These are phyloP conservation scores for Blattamonas nauphoetae DNA, from an alignment of 78 protist genomes.

Conservation along the genomic window DNA sequence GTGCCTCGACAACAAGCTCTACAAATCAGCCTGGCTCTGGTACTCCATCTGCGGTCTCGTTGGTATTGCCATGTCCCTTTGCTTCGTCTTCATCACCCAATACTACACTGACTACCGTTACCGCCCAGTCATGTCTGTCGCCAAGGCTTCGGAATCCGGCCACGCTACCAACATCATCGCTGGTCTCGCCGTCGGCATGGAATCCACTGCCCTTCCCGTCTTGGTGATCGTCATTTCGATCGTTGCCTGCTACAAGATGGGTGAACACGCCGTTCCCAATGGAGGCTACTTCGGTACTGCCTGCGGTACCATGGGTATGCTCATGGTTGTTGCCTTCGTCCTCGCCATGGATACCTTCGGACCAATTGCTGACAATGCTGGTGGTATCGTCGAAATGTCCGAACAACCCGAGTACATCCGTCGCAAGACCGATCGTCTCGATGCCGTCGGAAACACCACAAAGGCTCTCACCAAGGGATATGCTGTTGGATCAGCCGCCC, in stretches of 20 bases:
- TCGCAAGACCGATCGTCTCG: slow-evolving; percentile 37
- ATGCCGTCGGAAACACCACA: slow-evolving; percentile 69
- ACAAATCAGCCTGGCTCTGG: slow-evolving; percentile 20
- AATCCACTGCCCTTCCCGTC: slow-evolving; percentile 39
- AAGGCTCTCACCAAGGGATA: slow-evolving; percentile 66
- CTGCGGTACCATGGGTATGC: slow-evolving; percentile 69
- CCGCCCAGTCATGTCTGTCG: slow-evolving; percentile 16
- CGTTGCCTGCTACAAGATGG: slow-evolving; percentile 42
- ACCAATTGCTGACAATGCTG: slow-evolving; percentile 65
- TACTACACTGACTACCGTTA: slow-evolving; percentile 27
- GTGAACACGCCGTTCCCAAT: slow-evolving; percentile 28
- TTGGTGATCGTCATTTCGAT: slow-evolving; percentile 37
- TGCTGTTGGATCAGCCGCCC: slow-evolving; percentile 65
- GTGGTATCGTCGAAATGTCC: slow-evolving; percentile 72
- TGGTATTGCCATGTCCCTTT: slow-evolving; percentile 27
- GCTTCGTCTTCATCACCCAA: slow-evolving; percentile 32
- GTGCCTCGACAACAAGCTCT: background rate
- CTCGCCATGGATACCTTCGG: slow-evolving; percentile 58
- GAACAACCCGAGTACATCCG: slow-evolving; percentile 35
- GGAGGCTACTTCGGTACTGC: slow-evolving; percentile 52
- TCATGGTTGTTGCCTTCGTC: slow-evolving; percentile 47
- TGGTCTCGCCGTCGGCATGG: slow-evolving; percentile 51
- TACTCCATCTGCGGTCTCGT: slow-evolving; percentile 43
- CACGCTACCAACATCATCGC: slow-evolving; percentile 18
- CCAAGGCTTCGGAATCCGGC: slow-evolving; percentile 17